Base-by-base conservation (phyloP, 371 early-diverging fungal genomes). In the Polyrhizophydium stewartii region DNA sequence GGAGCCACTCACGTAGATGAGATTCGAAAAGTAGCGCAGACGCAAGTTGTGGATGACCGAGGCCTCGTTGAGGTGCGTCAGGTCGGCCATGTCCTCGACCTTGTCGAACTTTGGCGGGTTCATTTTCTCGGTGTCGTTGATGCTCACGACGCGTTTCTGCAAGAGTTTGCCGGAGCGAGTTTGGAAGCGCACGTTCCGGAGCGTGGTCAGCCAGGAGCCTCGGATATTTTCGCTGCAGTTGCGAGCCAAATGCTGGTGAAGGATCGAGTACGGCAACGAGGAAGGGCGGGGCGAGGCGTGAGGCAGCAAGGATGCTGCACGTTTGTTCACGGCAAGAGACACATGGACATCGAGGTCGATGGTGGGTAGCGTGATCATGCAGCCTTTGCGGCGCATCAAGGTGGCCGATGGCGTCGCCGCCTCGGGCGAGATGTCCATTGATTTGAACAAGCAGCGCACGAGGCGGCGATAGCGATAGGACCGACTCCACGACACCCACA, bases 81-180 rank as follows among this genome's bases (percentile, higher is more conserved):
- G 74, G 55, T 94, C 94, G 27, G 98, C 98, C 96, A 99, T 94
- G 80, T 99, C 99, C 50, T 98, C 98, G 46, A 90, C 93, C 63
- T 88, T 85, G 73, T 99, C 99, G 73, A 99, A 99, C 78, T 99
- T 99, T 43, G 96, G 94, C 37, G 99, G 99, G 65, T 99, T 99
- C 90, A 97, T 96, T 76, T 96, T 93, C 59, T 93, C 90, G 1
- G 93, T 87, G 50, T 89, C 87, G 61, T 88, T 89, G 60, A 84
- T 73, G 64, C 85, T 78, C 41, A 91, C 87, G 7, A 72, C 73
- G 35, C 77, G 74, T 59, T 84, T 76, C 90, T 90, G 45, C 19
- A n/a, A n/a, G n/a, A 25, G 50, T 12, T 12, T 7, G 50, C 19
- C 9, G 50, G 50, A 49, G 50, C 19, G 25, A 12, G 30, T 10